These are phyloP conservation scores for Hypoxylon sp. DNA, from an alignment of 2,329 filamentous ascomycete genomes.

Conservation along the genomic window DNA sequence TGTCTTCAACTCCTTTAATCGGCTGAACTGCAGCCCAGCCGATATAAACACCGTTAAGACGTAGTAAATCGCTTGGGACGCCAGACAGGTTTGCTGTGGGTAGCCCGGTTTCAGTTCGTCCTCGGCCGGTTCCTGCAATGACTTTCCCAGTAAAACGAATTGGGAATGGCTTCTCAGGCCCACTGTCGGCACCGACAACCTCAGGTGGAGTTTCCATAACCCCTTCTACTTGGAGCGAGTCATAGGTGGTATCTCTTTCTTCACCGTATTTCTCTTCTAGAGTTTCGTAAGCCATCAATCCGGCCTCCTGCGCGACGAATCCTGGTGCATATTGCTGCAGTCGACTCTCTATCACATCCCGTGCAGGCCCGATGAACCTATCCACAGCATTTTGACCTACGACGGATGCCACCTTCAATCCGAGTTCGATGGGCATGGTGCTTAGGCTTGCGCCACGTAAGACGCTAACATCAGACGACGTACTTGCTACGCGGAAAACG, in stretches of 20 bases:
- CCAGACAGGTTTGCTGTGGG: conserved; percentile 69
- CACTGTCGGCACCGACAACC: conserved; percentile 64
- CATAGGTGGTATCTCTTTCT: conserved; percentile 55
- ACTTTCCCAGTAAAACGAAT: conserved; percentile 66
- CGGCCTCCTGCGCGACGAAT: conserved; percentile 59
- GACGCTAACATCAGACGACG: conserved; percentile 71
- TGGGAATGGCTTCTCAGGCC: conserved; percentile 68
- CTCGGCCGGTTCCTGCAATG: conserved; percentile 60
- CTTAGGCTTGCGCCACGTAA: conserved; percentile 75
- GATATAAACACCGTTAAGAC: conserved; percentile 74
- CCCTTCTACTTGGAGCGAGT: conserved; percentile 54
- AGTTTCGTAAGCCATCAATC: conserved; percentile 57
- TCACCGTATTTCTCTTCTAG: conserved; percentile 58
- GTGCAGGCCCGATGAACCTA: conserved; percentile 61
- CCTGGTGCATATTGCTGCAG: conserved; percentile 54
- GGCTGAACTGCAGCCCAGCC: conserved; percentile 71
- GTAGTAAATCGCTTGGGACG: conserved; percentile 66
- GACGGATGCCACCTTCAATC: conserved; percentile 69
- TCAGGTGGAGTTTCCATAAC: conserved; percentile 54
- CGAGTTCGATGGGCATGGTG: conserved; percentile 76
- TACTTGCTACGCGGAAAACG: conserved; percentile 77
- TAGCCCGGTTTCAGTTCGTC: conserved; percentile 59
- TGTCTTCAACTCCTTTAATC: conserved; percentile 52
- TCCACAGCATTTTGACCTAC: conserved; percentile 63
- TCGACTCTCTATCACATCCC: conserved; percentile 59